phyloP scores from a whole-genome alignment of 2,329 filamentous ascomycete species.

The Pseudogymnoascus destructans region DNA sequence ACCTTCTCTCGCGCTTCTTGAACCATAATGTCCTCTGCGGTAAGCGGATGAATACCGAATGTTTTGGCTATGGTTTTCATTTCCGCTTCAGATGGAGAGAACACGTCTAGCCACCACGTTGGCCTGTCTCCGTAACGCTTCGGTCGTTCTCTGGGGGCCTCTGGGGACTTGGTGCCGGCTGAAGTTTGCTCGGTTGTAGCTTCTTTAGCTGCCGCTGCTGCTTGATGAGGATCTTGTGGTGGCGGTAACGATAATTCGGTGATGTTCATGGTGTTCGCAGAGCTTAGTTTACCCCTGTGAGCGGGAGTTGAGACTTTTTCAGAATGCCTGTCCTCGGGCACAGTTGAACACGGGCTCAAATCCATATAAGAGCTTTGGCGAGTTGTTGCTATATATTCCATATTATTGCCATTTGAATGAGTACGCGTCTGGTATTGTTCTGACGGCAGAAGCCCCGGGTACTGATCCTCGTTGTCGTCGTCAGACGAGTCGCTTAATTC shows the following conservation, averaged over 20 bases:
- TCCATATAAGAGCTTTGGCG: constrained; percentile 27
- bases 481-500: constrained; percentile 57
- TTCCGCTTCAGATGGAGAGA: constrained; percentile 82
- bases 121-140: constrained; percentile 66
- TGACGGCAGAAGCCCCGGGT: constrained; percentile 25
- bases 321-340: not conserved
- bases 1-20: constrained; percentile 97
- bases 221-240: not conserved
- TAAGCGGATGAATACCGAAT: constrained; percentile 91
- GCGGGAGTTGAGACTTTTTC: not conserved
- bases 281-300: not conserved
- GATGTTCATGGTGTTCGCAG: not conserved
- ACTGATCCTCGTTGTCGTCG: constrained; percentile 47
- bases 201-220: constrained; percentile 17
- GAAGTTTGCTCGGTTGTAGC: constrained; percentile 29
- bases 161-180: constrained; percentile 30
- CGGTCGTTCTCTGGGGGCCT: constrained; percentile 27
- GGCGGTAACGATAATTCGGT: not conserved
- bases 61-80: constrained; percentile 90
- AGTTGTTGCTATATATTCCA: constrained; percentile 33
- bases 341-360: constrained; percentile 15
- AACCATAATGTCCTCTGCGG: constrained; percentile 92
- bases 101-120: constrained; percentile 92
- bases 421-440: constrained; percentile 23
- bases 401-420: constrained; percentile 23